Percentiles rank a stretch among this genome's conserved stretches.
Conservation (phyloP, 2,329 filamentous ascomycete genomes). For the Karstenula rhodostoma region DNA sequence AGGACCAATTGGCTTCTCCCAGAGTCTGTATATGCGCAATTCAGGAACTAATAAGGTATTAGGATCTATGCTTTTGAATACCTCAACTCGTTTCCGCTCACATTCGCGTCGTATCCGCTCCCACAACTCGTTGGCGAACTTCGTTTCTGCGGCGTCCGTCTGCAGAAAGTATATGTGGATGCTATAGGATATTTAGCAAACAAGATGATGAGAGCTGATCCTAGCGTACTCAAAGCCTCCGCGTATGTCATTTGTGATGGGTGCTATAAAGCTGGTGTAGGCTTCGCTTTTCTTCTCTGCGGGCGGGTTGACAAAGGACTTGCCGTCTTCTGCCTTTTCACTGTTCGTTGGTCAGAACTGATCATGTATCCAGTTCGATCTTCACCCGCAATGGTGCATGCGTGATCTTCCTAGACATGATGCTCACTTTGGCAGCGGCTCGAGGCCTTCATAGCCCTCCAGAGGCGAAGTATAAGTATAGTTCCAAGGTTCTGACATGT, state of each 20-base stretch:
- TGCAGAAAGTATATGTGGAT: slow-evolving; percentile 84
- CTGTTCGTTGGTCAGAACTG: slow-evolving; percentile 39
- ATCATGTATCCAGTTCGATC: too few species aligned
- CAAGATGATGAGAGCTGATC: not conserved
- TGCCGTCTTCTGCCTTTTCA: slow-evolving; percentile 74
- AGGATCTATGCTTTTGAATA: slow-evolving; percentile 14
- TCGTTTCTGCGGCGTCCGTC: slow-evolving; percentile 66
- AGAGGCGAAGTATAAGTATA: slow-evolving; percentile 66
- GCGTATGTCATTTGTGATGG: slow-evolving; percentile 69
- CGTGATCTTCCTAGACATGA: not conserved
- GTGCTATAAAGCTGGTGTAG: slow-evolving; percentile 74
- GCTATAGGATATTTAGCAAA: slow-evolving; percentile 24
- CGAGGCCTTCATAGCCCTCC: slow-evolving; percentile 64
- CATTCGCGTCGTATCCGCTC: slow-evolving; percentile 82
- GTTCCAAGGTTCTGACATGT: slow-evolving; percentile 52
- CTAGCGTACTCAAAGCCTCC: slow-evolving; percentile 74
- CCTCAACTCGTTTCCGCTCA: slow-evolving; percentile 51
- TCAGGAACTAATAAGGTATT: slow-evolving; percentile 72
- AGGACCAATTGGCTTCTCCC: slow-evolving; percentile 79
- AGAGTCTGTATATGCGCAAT: slow-evolving; percentile 80
- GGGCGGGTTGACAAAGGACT: slow-evolving; percentile 75
- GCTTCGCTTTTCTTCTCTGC: slow-evolving; percentile 68
- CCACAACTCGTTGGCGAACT: slow-evolving; percentile 77
- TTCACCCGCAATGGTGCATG: not conserved
- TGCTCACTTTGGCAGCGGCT: slow-evolving; percentile 59